Conservation (phyloP, 1,284 basidiomycete species). For the Tylopilus sp. region DNA sequence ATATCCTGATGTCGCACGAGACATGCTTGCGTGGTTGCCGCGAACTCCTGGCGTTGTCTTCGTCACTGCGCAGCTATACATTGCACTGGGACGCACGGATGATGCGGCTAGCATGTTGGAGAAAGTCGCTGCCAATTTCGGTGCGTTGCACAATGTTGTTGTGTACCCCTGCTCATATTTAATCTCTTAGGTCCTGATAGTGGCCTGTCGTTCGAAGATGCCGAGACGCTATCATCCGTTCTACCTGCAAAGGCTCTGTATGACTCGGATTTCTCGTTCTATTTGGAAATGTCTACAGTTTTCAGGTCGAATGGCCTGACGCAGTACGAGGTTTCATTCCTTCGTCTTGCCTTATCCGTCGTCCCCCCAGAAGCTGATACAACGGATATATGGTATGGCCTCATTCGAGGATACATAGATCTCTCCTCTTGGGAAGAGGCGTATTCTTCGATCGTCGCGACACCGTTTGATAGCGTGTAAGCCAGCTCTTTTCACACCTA, state of each 20-base stretch:
- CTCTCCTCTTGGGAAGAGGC: slow-evolving; percentile 80
- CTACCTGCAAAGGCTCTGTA: slow-evolving; percentile 57
- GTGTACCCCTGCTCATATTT: slow-evolving; percentile 10
- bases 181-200: slow-evolving; percentile 46
- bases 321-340: slow-evolving; percentile 68
- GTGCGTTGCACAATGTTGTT: slow-evolving; percentile 39
- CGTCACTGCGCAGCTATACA: slow-evolving; percentile 64
- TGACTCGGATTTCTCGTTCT: slow-evolving; percentile 69
- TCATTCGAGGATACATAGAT: slow-evolving; percentile 76
- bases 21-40: slow-evolving; percentile 72
- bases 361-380: slow-evolving; percentile 53
- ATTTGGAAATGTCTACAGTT: slow-evolving; percentile 69
- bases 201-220: slow-evolving; percentile 56
- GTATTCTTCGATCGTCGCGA: slow-evolving; percentile 71
- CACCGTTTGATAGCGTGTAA: slow-evolving; percentile 74
- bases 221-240: slow-evolving; percentile 57
- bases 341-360: slow-evolving; percentile 72
- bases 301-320: slow-evolving; percentile 62
- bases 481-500: slow-evolving; percentile 34
- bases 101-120: slow-evolving; percentile 72
- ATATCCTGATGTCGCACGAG: slow-evolving; percentile 58
- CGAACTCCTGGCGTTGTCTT: slow-evolving; percentile 73
- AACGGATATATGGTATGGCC: slow-evolving; percentile 67
- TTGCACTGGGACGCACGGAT: slow-evolving; percentile 69
- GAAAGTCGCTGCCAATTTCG: slow-evolving; percentile 73